phyloP scores from a whole-genome alignment of 352 stramenopile genomes.

The Pythium graminicola region DNA sequence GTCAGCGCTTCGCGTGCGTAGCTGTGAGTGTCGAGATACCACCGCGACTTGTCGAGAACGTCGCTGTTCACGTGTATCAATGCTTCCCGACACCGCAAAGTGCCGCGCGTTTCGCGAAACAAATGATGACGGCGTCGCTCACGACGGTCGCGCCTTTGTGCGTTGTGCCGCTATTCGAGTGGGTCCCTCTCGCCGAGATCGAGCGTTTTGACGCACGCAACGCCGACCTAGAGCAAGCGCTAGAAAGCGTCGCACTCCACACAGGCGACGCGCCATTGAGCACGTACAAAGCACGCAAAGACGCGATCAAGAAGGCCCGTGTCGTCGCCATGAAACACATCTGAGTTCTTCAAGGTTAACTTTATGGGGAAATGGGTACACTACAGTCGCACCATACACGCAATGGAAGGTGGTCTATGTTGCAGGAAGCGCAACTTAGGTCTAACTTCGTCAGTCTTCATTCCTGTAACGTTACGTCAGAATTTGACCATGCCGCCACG shows the following conservation, averaged over 20 bases:
- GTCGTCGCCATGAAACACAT: slow-evolving; percentile 9
- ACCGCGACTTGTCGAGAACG: slow-evolving; percentile 36
- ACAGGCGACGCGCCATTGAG: slow-evolving; percentile 26
- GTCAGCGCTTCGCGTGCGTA: slow-evolving; percentile 71
- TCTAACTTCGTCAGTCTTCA: background rate
- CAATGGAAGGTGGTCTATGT: slow-evolving; percentile 10
- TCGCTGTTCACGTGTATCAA: slow-evolving; percentile 71
- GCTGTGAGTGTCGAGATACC: slow-evolving; percentile 34
- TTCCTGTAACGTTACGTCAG: background rate
- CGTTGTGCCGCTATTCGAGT: slow-evolving; percentile 78
- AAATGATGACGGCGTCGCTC: slow-evolving; percentile 43
- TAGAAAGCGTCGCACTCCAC: slow-evolving; percentile 39
- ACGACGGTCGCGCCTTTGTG: slow-evolving; percentile 31
- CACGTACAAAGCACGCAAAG: slow-evolving; percentile 65
- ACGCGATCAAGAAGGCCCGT: slow-evolving; percentile 47
- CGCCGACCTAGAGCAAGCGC: slow-evolving; percentile 53
- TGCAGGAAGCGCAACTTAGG: background rate
- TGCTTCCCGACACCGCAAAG: slow-evolving; percentile 76
- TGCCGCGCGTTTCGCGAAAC: slow-evolving; percentile 60
- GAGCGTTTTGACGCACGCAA: slow-evolving; percentile 62
- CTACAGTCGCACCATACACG: slow-evolving; percentile 4
- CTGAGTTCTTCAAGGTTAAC: slow-evolving; percentile 7
- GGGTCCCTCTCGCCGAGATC: slow-evolving; percentile 58
- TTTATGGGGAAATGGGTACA: slow-evolving; percentile 13
- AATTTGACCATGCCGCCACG: slow-evolving; percentile 35